phyloP scores from a whole-genome alignment of 495 filamentous ascomycete genomes.

The Aspergillus heteromorphus region DNA sequence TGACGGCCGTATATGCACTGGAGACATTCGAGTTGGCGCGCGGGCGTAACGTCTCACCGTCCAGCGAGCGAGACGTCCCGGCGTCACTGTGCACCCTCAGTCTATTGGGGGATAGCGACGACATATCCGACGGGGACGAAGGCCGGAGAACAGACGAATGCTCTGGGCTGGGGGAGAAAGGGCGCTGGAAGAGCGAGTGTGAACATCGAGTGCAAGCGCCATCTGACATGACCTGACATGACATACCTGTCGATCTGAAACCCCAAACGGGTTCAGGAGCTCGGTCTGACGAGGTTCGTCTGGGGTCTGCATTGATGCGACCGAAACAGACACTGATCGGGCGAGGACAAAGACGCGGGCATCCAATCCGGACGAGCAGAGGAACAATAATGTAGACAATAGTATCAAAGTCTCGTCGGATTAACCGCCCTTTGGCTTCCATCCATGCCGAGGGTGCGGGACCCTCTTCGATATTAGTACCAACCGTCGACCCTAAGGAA shows the following conservation, averaged over 20 bases:
- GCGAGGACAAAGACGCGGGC: not conserved
- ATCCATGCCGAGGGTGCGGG: not conserved
- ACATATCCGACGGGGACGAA: constrained; percentile 26
- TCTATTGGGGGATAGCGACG: constrained; percentile 18
- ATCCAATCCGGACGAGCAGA: no score
- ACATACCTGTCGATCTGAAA: constrained; percentile 12
- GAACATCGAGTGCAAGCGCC: not conserved
- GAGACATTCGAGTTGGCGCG: constrained; percentile 46
- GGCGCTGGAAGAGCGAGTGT: constrained; percentile 1
- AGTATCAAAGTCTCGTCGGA: constrained; percentile 29
- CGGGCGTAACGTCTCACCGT: constrained; percentile 46
- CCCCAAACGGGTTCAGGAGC: constrained; percentile 11
- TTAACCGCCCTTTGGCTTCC: not conserved
- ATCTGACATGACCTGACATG: no score
- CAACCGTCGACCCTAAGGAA: no score
- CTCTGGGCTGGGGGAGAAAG: not conserved
- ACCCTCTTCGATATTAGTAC: not conserved
- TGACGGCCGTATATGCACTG: constrained; percentile 30
- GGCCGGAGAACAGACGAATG: constrained; percentile 3
- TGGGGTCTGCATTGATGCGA: constrained; percentile 14
- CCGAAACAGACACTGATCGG: constrained; percentile 7
- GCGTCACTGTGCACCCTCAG: constrained; percentile 29
- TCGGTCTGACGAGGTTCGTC: constrained; percentile 7
- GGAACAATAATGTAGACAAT: not conserved
- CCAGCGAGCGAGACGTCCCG: constrained; percentile 36